Evolutionary conservation across 495 filamentous ascomycete species (phyloP).

Genomic region (Tuber indicum): DNA sequence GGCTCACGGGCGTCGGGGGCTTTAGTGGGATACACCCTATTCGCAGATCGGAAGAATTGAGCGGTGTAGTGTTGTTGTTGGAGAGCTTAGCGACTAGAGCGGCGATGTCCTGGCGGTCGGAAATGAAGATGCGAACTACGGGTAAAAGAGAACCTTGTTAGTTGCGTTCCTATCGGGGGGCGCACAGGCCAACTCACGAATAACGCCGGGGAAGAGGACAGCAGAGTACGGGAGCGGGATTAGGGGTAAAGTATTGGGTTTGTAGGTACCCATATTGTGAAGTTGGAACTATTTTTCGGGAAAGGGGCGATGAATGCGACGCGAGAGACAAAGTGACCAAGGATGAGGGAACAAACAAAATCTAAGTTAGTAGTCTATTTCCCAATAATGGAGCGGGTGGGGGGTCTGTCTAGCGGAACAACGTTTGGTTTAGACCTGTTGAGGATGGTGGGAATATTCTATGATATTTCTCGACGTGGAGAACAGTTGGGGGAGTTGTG

Average conservation of each 20-base stretch:
- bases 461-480: background rate
- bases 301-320: background rate
- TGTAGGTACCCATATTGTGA: slow-evolving; percentile 27
- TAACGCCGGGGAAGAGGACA: slow-evolving; percentile 62
- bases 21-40: slow-evolving; percentile 64
- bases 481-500: background rate
- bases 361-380: background rate
- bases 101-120: slow-evolving; percentile 60
- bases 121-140: slow-evolving; percentile 55
- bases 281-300: slow-evolving; percentile 13
- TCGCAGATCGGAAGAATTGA: slow-evolving; percentile 52
- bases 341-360: background rate
- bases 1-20: slow-evolving; percentile 45
- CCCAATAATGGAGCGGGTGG: background rate
- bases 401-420: background rate
- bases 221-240: slow-evolving; percentile 60
- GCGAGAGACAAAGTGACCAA: background rate
- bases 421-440: background rate
- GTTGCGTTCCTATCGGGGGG: background rate
- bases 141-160: background rate
- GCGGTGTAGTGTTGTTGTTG: slow-evolving; percentile 49
- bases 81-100: slow-evolving; percentile 60
- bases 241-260: slow-evolving; percentile 49
- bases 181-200: slow-evolving; percentile 38
- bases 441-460: background rate